Evolutionary conservation across 805 yeast genomes (phyloP), one percentile per base, ranked within the genome.

Genomic region (Metschnikowia shivogae): DNA sequence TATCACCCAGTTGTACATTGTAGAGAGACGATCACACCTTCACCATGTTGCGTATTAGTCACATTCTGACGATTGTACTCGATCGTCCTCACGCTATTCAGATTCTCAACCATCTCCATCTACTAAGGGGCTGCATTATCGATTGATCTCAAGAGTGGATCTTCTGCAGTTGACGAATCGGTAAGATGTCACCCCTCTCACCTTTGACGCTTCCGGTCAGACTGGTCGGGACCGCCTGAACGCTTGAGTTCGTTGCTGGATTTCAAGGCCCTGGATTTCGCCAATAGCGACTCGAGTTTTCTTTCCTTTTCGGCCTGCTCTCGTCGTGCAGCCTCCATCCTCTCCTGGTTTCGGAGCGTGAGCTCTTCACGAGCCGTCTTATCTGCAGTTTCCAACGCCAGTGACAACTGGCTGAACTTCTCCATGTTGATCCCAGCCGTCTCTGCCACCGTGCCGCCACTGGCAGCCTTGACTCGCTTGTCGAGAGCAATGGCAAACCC

Each of bases 401-500:
- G 77, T 1, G 89, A 78, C 20, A 92, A 71, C 28, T 74, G 69
- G 2, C 78, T 73, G 59, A 84, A 82, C 36, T 80, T 80, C 44
- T 79, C 78, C 46, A 78, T 74, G 42, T 83, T 74, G 17, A 70
- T 64, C 0, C 68, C 62, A 6, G 67, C 64, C 9, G 57, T 63
- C 27, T 62, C 64, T 2, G 72, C 65, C 8, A 26, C 28, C 10
- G 52, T 41, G 7, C 62, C 62, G n/a, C 61, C 60, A 11, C 76
- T 74, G 2, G 80, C 74, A 1, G 84, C 83, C 20, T 57, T 47
- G 44, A 87, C 69, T 47, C 97, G 71, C 57, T 85, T 86, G 44
- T 89, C 96, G 34, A 90, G 63, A 0, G 85, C 81, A 36, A 90
- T 82, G 0, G 96, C 81, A 59, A 81, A 88, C 1, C 98, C 97